Conservation (phyloP, 768 basidiomycete species). For the Termitomyces heimii region DNA sequence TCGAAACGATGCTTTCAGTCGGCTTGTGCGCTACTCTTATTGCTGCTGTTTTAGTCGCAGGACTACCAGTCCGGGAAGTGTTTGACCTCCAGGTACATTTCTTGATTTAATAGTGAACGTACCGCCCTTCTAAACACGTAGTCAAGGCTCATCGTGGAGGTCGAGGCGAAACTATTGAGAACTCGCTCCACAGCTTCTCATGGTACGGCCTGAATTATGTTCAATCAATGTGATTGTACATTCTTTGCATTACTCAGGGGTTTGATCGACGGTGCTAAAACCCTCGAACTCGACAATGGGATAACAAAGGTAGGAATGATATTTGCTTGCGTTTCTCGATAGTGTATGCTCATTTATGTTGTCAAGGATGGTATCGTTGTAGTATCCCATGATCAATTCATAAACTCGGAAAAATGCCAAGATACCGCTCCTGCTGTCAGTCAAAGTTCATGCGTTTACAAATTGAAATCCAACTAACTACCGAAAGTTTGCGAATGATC, state of each 20-base stretch:
- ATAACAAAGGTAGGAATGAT: constrained; percentile 50
- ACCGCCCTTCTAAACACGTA: neutral
- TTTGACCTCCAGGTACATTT: constrained; percentile 9
- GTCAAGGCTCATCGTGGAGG: constrained; percentile 69
- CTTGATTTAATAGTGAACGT: neutral
- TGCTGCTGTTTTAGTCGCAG: neutral
- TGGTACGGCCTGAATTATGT: constrained; percentile 39
- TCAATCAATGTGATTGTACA: neutral
- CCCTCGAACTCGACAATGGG: constrained; percentile 75
- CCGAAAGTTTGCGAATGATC: constrained; percentile 47
- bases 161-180: constrained; percentile 71
- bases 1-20: constrained; percentile 1
- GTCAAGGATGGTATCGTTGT: constrained; percentile 67
- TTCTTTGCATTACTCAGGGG: constrained; percentile 39
- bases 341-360: neutral
- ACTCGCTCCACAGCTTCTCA: constrained; percentile 68
- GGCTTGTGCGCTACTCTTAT: constrained; percentile 2
- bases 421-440: constrained; percentile 62
- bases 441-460: constrained; percentile 10
- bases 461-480: neutral
- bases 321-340: neutral
- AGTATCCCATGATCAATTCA: constrained; percentile 77
- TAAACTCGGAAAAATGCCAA: constrained; percentile 55
- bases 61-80: constrained; percentile 1
- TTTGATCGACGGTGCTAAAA: constrained; percentile 68